Conservation (phyloP, 768 basidiomycete genomes). For the Suillus clintonianus region DNA sequence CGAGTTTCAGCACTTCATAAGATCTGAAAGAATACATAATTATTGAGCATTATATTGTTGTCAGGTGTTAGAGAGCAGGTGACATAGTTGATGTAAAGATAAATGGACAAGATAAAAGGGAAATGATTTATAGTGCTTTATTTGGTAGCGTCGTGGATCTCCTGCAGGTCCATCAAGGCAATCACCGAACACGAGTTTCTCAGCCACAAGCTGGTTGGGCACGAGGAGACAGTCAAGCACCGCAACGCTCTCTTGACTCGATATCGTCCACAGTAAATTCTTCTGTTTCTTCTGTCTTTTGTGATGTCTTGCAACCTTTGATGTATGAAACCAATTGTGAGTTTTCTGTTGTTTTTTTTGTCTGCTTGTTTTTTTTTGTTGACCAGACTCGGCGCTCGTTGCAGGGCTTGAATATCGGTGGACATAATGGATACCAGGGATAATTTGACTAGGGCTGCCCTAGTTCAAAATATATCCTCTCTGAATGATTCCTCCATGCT, state of each 20-base stretch:
- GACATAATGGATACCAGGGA: constrained; percentile 36
- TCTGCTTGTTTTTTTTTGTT: constrained; percentile 1
- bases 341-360: constrained; percentile 5
- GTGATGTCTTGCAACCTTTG: constrained; percentile 25
- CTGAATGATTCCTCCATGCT: constrained; percentile 10
- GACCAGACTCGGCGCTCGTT: constrained; percentile 7
- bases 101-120: background rate
- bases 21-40: background rate
- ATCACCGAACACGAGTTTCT: constrained; percentile 36
- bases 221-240: constrained; percentile 27
- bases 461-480: constrained; percentile 12
- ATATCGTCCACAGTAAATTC: constrained; percentile 2
- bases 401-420: constrained; percentile 34
- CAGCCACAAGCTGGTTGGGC: constrained; percentile 29
- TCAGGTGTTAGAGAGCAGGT: constrained; percentile 9
- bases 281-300: constrained; percentile 10
- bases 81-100: constrained; percentile 12
- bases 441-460: constrained; percentile 30
- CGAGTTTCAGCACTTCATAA: constrained; percentile 17
- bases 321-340: constrained; percentile 22
- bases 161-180: constrained; percentile 18
- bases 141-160: constrained; percentile 6
- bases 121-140: constrained; percentile 14
- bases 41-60: constrained; percentile 3
- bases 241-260: constrained; percentile 8